Conservation (phyloP, 2,329 filamentous ascomycete species). For the Neopestalotiopsis sp. region DNA sequence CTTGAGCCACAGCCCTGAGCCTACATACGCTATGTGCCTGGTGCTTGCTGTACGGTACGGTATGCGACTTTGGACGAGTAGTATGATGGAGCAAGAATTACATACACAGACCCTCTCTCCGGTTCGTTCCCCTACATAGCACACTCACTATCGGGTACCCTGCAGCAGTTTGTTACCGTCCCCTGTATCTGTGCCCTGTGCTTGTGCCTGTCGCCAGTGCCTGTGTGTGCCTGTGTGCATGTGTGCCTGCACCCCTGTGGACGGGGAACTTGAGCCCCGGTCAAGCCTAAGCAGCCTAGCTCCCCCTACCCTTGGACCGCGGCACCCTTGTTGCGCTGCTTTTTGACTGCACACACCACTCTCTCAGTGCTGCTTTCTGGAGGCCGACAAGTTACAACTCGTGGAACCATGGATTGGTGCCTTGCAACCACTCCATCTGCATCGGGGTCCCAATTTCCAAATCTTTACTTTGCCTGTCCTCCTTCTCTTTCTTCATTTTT, state of each 20-base stretch:
- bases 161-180: constrained; percentile 1
- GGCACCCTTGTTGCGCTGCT: background rate
- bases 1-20: background rate
- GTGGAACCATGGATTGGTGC: background rate
- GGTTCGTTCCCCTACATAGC: too few relatives aligned
- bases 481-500: background rate
- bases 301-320: background rate
- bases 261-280: background rate
- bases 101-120: background rate
- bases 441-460: background rate
- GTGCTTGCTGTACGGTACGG: background rate
- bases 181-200: background rate
- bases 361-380: background rate
- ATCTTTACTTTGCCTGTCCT: background rate
- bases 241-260: background rate
- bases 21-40: background rate
- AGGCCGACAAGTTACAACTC: background rate
- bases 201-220: too few relatives aligned
- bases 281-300: background rate
- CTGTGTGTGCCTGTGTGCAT: background rate
- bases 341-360: background rate
- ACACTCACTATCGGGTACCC: background rate
- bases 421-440: background rate
- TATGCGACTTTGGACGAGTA: background rate
- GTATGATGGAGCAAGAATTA: background rate